A percentile compares a stretch with the other conserved stretches of the same genome.
These are phyloP conservation scores for Pseudogymnoascus sp. DNA, from an alignment of 2,329 filamentous ascomycete genomes.

Conservation along the genomic window DNA sequence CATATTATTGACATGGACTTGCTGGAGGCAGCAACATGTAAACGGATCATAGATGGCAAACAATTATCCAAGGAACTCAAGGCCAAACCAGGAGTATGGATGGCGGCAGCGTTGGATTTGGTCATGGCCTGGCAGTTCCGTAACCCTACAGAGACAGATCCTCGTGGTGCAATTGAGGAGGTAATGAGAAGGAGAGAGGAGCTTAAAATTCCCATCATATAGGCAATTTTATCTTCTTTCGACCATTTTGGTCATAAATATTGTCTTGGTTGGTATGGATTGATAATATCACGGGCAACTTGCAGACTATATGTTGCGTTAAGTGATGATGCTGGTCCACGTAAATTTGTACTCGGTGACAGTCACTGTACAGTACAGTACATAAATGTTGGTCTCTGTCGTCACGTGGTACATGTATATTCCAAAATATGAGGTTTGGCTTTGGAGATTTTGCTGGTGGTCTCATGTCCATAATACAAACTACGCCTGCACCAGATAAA, in stretches of 20 bases:
- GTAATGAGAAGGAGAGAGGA: constrained; percentile 46
- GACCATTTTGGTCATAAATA: not conserved
- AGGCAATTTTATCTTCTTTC: not conserved
- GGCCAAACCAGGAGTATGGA: constrained; percentile 73
- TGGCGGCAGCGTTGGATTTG: constrained; percentile 68
- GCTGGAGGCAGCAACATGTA: constrained; percentile 50
- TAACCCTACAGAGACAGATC: constrained; percentile 60
- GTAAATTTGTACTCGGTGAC: not conserved
- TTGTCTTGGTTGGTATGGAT: not conserved
- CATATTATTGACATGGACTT: constrained; percentile 48
- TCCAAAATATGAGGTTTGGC: not conserved
- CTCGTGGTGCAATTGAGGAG: constrained; percentile 51
- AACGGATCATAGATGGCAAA: constrained; percentile 66
- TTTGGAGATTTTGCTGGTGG: not conserved
- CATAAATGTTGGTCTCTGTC: not conserved
- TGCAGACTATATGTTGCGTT: not conserved
- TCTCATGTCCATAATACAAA: not conserved
- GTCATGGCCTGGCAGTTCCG: constrained; percentile 84
- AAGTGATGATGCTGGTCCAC: not conserved
- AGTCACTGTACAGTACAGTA: not conserved
- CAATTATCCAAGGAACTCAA: constrained; percentile 60
- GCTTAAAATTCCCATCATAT: constrained; percentile 36
- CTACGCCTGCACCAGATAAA: not conserved
- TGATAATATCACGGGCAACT: not conserved
- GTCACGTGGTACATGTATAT: not conserved